Evolutionary conservation across 148 eudicot genomes (phyloP).

Genomic region (Polygonum maritimum): DNA sequence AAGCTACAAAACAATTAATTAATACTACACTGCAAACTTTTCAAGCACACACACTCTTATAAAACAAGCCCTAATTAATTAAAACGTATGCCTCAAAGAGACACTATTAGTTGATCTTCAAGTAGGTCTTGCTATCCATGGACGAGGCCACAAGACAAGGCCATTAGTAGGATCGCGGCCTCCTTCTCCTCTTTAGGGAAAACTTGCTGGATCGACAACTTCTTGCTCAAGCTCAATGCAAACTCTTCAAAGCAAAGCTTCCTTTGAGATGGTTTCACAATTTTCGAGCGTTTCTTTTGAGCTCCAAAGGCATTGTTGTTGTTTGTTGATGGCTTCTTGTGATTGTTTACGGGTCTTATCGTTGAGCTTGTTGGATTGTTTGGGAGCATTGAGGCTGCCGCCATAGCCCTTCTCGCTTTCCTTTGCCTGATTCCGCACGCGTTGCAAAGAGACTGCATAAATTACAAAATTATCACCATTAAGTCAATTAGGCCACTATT

Average conservation of each 20-base stretch:
- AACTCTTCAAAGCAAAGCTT: conserved; percentile 40
- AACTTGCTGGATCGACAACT: conserved; percentile 34
- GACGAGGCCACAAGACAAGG: conserved; percentile 57
- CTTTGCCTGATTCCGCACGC: conserved; percentile 80
- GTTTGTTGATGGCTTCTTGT: conserved; percentile 17
- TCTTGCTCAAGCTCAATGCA: conserved; percentile 40
- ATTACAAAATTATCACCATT: too few species aligned
- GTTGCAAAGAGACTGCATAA: conserved; percentile 63
- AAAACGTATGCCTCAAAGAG: conserved; percentile 2
- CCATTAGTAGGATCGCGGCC: conserved; percentile 77
- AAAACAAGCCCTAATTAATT: background rate
- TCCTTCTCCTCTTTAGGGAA: conserved; percentile 71
- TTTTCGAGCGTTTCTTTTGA: conserved; percentile 34
- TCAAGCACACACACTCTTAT: background rate
- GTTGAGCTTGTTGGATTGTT: background rate
- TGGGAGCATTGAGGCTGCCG: conserved; percentile 18
- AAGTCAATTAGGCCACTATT: background rate
- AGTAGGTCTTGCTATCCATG: conserved; percentile 20
- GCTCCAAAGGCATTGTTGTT: conserved; percentile 9
- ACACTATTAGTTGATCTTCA: background rate
- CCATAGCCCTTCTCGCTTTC: conserved; percentile 70
- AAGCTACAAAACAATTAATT: background rate
- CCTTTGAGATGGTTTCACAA: background rate
- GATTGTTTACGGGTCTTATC: conserved; percentile 9
- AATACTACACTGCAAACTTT: background rate